Evolutionary conservation across 2,329 filamentous ascomycete genomes (phyloP), one percentile per base, ranked within the genome.

Genomic region (Cladosporium sphaerospermum): DNA sequence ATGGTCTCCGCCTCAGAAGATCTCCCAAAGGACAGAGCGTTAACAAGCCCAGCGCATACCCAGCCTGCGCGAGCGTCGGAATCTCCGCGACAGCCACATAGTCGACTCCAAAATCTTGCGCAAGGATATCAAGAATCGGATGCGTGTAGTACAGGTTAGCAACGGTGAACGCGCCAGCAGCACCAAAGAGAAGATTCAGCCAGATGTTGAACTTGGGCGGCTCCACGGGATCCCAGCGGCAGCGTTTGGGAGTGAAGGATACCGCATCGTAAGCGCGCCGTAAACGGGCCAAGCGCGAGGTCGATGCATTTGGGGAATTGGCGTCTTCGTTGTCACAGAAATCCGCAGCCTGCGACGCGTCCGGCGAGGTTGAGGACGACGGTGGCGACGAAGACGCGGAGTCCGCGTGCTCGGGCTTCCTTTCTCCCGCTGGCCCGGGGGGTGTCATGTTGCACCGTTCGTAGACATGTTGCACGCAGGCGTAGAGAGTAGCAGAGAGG

Each of bases 141-240:
- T 91, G 87, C 55, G 80, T 88, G 69, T 92, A 90, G 71, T 92
- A 92, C 3, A 92, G 73, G 60, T 91, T 91, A 14, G 87, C 87
- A 6, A 91, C 88, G 0, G 85, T 88, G 59, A 89, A 83, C 3
- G 83, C 78, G 0, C 72, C 77, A 0, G 79, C 85, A 62, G 86
- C 78, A 1, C 78, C 84, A 57, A 89, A 89, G 1, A 91, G 69
- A 2, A 89, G 66, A 62, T 91, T 91, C 64, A 88, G 73, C 2
- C 74, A 72, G 60, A 88, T 71, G 1, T 80, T 85, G 67, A 92
- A 89, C 32, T 77, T 73, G 0, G 85, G 85, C 7, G 87, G 86
- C 52, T 79, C 76, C 0, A 79, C 67, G 0, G 82, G 77, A 59
- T 89, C 77, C 72, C 84, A 91, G 43, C 86, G 81, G 65, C 85